A percentile compares a stretch with the other conserved stretches of the same genome.
Conservation (phyloP, 2,329 filamentous ascomycete genomes). For the Cyphellophora attinorum region DNA sequence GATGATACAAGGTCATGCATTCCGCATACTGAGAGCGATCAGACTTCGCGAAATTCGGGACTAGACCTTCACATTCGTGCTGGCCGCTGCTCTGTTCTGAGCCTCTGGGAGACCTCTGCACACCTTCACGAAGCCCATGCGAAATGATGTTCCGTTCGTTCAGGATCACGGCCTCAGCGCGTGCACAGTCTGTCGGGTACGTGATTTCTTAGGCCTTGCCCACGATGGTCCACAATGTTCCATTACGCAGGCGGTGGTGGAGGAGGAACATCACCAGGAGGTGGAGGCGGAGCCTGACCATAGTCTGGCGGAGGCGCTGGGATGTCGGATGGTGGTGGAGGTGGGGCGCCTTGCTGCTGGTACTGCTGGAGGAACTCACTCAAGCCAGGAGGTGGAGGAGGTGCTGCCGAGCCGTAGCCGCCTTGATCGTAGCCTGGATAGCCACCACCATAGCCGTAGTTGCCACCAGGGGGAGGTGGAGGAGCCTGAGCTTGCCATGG, state of each 20-base stretch:
- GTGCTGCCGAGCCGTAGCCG: constrained; percentile 31
- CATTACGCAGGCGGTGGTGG: constrained; percentile 8
- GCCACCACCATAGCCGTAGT: constrained; percentile 48
- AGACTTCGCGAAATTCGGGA: no score
- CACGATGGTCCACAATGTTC: no score
- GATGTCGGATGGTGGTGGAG: constrained; percentile 33
- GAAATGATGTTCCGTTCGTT: no score
- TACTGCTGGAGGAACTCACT: constrained; percentile 55
- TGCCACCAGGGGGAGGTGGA: constrained; percentile 30
- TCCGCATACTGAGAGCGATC: no score
- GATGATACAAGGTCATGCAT: no score
- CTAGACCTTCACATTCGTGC: no score
- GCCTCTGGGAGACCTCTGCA: no score
- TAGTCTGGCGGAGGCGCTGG: constrained; percentile 40
- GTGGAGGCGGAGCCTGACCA: constrained; percentile 47
- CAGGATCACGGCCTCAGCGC: no score
- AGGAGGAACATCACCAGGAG: constrained; percentile 21
- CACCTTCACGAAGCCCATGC: no score
- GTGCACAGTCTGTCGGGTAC: no score
- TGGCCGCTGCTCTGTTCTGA: no score
- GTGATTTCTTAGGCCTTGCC: no score
- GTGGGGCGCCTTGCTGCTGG: constrained; percentile 47
- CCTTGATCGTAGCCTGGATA: constrained; percentile 37
- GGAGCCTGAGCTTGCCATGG: constrained; percentile 56
- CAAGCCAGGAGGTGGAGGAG: constrained; percentile 47